These are phyloP conservation scores for Diaporthe ampelina DNA, from an alignment of 2,329 filamentous ascomycete genomes.

Conservation along the genomic window DNA sequence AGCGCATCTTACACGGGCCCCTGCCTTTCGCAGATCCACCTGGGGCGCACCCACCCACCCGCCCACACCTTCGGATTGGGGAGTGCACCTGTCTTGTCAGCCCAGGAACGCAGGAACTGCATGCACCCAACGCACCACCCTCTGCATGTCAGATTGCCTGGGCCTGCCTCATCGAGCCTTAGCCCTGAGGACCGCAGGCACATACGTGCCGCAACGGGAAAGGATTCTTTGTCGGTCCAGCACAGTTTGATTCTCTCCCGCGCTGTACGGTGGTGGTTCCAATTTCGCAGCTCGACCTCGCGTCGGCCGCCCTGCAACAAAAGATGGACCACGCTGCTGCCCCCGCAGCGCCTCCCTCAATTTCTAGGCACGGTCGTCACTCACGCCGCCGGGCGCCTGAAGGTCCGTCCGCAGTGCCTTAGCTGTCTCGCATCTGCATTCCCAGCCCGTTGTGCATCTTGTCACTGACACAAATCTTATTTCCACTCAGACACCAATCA, in stretches of 20 bases:
- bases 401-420: conserved; percentile 32
- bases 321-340: conserved; percentile 38
- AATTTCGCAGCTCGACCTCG: conserved; percentile 31
- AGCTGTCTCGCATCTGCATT: conserved; percentile 34
- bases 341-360: conserved; percentile 44
- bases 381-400: conserved; percentile 36
- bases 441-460: conserved; percentile 20
- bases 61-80: conserved; percentile 9
- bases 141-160: conserved; percentile 24
- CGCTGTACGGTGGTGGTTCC: background rate
- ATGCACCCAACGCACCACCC: conserved; percentile 21
- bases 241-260: conserved; percentile 5
- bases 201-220: conserved; percentile 24
- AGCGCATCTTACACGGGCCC: conserved; percentile 11
- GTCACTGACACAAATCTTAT: conserved; percentile 40
- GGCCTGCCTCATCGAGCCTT: conserved; percentile 34
- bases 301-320: conserved; percentile 22
- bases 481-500: conserved; percentile 36
- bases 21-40: conserved; percentile 23
- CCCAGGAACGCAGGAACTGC: conserved; percentile 28
- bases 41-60: conserved; percentile 7
- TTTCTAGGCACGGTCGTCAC: conserved; percentile 43
- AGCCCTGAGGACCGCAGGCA: conserved; percentile 29
- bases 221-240: conserved; percentile 25
- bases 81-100: conserved; percentile 24